Evolutionary conservation across 2,329 filamentous ascomycete species (phyloP).

Genomic region (Pseudocercospora musae): DNA sequence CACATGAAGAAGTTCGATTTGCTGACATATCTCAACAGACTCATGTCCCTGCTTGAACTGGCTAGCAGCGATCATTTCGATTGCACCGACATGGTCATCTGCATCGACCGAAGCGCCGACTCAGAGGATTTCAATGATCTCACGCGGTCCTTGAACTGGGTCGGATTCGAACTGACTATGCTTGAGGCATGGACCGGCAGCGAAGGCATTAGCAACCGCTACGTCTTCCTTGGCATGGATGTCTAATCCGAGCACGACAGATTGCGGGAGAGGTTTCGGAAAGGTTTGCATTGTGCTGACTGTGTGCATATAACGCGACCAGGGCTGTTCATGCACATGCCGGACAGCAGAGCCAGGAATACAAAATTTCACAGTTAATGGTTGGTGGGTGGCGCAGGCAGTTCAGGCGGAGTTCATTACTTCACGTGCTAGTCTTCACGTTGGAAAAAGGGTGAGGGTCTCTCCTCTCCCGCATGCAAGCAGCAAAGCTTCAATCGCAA

Average conservation of each 20-base stretch:
- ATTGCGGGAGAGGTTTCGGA: not conserved
- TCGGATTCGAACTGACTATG: constrained; percentile 80
- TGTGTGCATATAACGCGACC: not conserved
- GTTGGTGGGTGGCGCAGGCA: not conserved
- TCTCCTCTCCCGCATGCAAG: not conserved
- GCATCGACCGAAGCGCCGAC: constrained; percentile 71
- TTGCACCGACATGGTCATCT: constrained; percentile 75
- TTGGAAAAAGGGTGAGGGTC: not conserved
- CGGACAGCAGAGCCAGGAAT: not conserved
- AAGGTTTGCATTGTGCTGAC: not conserved
- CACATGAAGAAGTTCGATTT: not conserved
- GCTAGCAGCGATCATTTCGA: constrained; percentile 68
- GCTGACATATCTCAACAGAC: constrained; percentile 48
- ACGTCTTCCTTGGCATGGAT: constrained; percentile 89
- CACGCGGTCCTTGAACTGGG: constrained; percentile 85
- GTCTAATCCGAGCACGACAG: constrained; percentile 50
- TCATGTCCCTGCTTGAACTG: constrained; percentile 88
- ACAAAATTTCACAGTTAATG: not conserved
- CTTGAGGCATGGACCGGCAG: constrained; percentile 68
- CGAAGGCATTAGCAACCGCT: constrained; percentile 69
- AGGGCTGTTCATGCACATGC: not conserved
- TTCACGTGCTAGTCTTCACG: not conserved
- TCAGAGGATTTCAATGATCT: constrained; percentile 61
- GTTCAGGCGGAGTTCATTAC: not conserved
- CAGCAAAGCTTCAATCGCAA: not conserved